These are phyloP conservation scores for Geotrichum macrosporum DNA, from an alignment of 1,139 yeast species.

Conservation along the genomic window DNA sequence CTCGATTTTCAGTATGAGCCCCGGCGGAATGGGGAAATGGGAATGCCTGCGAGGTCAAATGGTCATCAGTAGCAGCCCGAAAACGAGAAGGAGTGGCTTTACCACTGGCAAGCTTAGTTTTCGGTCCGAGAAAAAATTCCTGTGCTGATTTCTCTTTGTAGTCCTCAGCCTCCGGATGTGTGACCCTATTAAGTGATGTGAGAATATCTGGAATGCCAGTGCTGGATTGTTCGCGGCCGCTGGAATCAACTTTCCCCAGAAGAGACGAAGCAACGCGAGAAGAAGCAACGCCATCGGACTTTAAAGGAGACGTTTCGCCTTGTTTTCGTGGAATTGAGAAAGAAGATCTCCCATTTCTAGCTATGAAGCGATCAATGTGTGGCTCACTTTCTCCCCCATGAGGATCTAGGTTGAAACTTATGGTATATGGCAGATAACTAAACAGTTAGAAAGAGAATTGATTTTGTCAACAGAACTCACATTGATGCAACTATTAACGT, in stretches of 20 bases:
- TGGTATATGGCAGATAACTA: conserved; percentile 69
- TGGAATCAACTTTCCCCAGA: too few relatives aligned
- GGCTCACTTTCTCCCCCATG: conserved; percentile 5
- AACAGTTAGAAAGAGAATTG: neutral
- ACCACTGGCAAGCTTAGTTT: conserved; percentile 1
- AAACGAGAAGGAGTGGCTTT: conserved; percentile 10
- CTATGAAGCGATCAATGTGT: neutral
- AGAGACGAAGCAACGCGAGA: conserved; percentile 2
- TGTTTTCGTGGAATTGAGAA: neutral
- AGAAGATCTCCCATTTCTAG: conserved; percentile 8
- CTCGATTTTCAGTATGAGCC: neutral
- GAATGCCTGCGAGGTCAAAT: conserved; percentile 1
- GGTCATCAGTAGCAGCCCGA: conserved; percentile 8
- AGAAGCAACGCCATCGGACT: conserved; percentile 4
- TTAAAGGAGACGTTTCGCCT: neutral
- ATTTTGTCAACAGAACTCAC: conserved; percentile 29
- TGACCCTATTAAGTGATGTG: conserved; percentile 25
- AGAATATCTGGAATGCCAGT: conserved; percentile 18
- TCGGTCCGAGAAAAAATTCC: conserved; percentile 20
- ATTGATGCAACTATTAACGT: conserved; percentile 37
- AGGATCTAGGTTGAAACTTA: conserved; percentile 34
- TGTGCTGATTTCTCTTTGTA: conserved; percentile 14
- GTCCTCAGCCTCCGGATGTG: neutral
- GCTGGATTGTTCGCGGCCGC: neutral
- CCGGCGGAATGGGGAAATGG: neutral